Percentiles rank a stretch among this genome's conserved stretches.
Evolutionary conservation across 2,329 filamentous ascomycete species (phyloP).

Genomic region (Chaetomium sp.): DNA sequence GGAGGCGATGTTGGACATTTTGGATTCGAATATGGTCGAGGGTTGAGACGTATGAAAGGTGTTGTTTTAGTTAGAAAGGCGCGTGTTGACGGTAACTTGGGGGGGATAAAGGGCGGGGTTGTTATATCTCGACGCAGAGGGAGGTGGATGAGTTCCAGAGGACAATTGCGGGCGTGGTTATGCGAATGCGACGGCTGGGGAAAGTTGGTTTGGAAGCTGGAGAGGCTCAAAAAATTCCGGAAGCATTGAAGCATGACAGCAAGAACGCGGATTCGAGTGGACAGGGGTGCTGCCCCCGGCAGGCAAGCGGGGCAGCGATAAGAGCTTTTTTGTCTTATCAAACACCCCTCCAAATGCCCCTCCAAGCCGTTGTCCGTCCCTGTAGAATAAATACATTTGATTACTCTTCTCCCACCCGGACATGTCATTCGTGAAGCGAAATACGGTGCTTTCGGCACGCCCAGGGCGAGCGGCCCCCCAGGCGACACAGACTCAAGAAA

Average conservation of each 20-base stretch:
- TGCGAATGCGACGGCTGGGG: not conserved
- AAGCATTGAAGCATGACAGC: slow-evolving; percentile 1
- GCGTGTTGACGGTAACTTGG: not conserved
- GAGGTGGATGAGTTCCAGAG: not conserved
- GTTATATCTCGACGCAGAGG: not conserved
- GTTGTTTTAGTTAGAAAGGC: not conserved
- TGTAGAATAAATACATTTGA: not conserved
- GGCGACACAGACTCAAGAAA: slow-evolving; percentile 20
- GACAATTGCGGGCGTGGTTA: not conserved
- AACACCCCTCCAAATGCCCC: slow-evolving; percentile 13
- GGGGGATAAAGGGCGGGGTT: not conserved
- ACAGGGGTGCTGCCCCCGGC: slow-evolving; percentile 1
- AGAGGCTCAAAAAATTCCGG: slow-evolving; percentile 13
- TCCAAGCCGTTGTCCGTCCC: slow-evolving; percentile 2
- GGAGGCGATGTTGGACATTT: slow-evolving; percentile 54
- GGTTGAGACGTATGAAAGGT: not conserved
- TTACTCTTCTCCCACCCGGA: not conserved
- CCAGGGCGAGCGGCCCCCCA: slow-evolving; percentile 28
- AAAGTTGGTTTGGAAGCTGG: not conserved
- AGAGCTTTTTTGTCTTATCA: slow-evolving; percentile 15
- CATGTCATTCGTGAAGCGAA: slow-evolving; percentile 57
- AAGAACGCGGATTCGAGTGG: not conserved
- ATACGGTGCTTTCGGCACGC: slow-evolving; percentile 42
- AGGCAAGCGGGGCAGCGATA: slow-evolving; percentile 5
- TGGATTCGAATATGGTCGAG: slow-evolving; percentile 7